Percentiles rank a stretch among this genome's conserved stretches.
Evolutionary conservation across 306 rosid species (phyloP).

Genomic region (Dryas drummondii): DNA sequence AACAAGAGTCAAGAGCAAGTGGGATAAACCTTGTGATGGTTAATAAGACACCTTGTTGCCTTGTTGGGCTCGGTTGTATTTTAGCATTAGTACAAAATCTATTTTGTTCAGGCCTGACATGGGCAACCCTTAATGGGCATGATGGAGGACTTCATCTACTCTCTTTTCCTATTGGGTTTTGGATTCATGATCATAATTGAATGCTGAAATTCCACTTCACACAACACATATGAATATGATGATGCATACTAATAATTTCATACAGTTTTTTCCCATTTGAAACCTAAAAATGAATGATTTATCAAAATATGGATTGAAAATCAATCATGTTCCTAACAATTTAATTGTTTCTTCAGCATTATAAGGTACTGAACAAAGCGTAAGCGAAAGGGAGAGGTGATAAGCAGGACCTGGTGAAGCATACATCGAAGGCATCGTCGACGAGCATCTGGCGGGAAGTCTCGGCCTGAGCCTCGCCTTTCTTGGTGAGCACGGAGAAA

Average conservation of each 20-base stretch:
- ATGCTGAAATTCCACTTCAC: background rate
- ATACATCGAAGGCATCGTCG: constrained; percentile 65
- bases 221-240: background rate
- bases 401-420: constrained; percentile 65
- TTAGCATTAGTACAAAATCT: background rate
- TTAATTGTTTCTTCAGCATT: background rate
- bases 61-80: background rate
- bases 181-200: background rate
- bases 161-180: background rate
- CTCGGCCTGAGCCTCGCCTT: constrained; percentile 89
- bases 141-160: background rate
- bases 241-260: background rate
- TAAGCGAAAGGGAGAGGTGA: background rate
- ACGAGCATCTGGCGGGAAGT: constrained; percentile 85
- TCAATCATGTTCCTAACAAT: background rate
- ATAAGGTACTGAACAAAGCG: background rate
- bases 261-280: background rate
- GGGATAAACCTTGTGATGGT: background rate
- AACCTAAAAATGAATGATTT: background rate
- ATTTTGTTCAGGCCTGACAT: background rate
- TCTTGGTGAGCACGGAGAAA: constrained; percentile 78
- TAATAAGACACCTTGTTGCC: background rate
- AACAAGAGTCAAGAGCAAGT: background rate
- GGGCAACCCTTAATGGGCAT: background rate
- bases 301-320: too few species aligned